Percentiles rank a stretch among this genome's conserved stretches.
phyloP scores from a whole-genome alignment of 2,329 filamentous ascomycete genomes.

The Verticillium dahliae region DNA sequence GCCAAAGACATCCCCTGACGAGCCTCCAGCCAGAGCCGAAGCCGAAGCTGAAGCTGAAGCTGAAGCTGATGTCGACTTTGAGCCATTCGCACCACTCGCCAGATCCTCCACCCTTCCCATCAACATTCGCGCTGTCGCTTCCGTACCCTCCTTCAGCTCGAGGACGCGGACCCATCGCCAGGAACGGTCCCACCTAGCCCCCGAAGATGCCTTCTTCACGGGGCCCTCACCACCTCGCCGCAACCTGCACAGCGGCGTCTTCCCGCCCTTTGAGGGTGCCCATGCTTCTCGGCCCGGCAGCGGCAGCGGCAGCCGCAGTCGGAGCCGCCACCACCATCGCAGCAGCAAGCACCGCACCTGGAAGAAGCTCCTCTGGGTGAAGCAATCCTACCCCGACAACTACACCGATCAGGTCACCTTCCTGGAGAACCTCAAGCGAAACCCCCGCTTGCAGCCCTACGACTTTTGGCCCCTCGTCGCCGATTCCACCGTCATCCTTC shows the following conservation, averaged over 20 bases:
- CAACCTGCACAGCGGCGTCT: slow-evolving; percentile 32
- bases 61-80: slow-evolving; percentile 9
- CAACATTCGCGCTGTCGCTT: slow-evolving; percentile 19
- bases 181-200: slow-evolving; percentile 66
- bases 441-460: slow-evolving; percentile 88
- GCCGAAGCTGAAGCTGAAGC: slow-evolving; percentile 4
- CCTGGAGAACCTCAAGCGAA: slow-evolving; percentile 89
- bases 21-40: slow-evolving; percentile 4
- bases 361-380: slow-evolving; percentile 98
- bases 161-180: slow-evolving; percentile 22
- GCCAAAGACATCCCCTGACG: neutral
- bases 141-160: neutral
- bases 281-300: slow-evolving; percentile 1
- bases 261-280: slow-evolving; percentile 12
- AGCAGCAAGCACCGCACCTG: slow-evolving; percentile 63
- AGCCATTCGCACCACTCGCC: slow-evolving; percentile 18
- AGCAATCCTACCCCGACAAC: slow-evolving; percentile 97
- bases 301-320: slow-evolving; percentile 28
- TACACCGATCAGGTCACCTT: slow-evolving; percentile 97
- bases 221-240: slow-evolving; percentile 53
- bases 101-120: slow-evolving; percentile 34
- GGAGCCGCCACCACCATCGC: slow-evolving; percentile 56
- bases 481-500: slow-evolving; percentile 92
- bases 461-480: slow-evolving; percentile 97
- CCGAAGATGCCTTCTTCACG: slow-evolving; percentile 79